Conservation (phyloP, 257 asterid species). For the Solanum medicagineum region DNA sequence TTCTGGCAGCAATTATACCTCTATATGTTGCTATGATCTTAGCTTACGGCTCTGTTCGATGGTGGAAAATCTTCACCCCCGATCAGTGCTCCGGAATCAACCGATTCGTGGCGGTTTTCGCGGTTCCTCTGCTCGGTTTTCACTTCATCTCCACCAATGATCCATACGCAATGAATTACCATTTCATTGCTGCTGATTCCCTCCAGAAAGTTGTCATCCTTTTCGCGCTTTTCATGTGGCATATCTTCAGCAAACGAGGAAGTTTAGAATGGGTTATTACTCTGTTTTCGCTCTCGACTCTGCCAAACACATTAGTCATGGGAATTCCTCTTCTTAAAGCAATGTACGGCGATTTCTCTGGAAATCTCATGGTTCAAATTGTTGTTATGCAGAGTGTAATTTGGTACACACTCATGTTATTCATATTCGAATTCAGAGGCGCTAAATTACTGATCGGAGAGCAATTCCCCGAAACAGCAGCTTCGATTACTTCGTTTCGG, state of each 20-base stretch:
- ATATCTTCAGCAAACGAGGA: conserved; percentile 40
- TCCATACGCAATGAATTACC: conserved; percentile 74
- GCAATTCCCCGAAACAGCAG: conserved; percentile 87
- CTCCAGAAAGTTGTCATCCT: conserved; percentile 72
- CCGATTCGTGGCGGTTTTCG: conserved; percentile 90
- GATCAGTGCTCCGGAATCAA: conserved; percentile 91
- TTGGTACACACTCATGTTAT: conserved; percentile 80
- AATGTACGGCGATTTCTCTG: conserved; percentile 91
- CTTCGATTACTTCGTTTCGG: conserved; percentile 57
- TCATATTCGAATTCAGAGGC: conserved; percentile 76
- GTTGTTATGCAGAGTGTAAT: conserved; percentile 85
- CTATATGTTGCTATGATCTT: conserved; percentile 77
- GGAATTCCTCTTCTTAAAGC: conserved; percentile 81
- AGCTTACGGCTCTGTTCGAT: conserved; percentile 71
- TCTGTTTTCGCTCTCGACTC: conserved; percentile 65
- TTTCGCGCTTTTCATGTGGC: conserved; percentile 57
- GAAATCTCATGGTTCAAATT: conserved; percentile 77
- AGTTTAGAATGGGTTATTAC: conserved; percentile 78
- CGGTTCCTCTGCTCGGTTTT: conserved; percentile 74
- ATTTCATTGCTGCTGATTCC: conserved; percentile 80
- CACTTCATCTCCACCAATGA: conserved; percentile 81
- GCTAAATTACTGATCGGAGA: conserved; percentile 61
- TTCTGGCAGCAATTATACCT: conserved; percentile 70
- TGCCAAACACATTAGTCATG: conserved; percentile 92
- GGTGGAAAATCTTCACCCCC: conserved; percentile 97